Percentiles rank a stretch among this genome's conserved stretches.
These are phyloP conservation scores for Bocquillonia castaneifolia DNA, from an alignment of 441 rosid genomes.

Conservation along the genomic window DNA sequence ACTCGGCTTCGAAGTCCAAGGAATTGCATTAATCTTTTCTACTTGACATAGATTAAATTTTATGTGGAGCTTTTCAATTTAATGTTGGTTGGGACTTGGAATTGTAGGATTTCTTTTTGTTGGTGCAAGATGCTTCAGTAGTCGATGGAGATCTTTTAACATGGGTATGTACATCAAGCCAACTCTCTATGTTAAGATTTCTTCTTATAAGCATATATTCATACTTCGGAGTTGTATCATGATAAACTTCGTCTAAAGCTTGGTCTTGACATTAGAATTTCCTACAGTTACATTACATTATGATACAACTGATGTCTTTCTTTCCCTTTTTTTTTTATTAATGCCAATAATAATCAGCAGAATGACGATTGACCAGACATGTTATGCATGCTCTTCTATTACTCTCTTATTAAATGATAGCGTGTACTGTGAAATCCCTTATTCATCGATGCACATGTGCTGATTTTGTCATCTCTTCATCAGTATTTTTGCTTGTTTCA, in stretches of 20 bases:
- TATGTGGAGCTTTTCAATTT: neutral
- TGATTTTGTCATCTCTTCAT: neutral
- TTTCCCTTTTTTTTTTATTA: neutral
- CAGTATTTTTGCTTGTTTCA: neutral
- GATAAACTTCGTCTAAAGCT: neutral
- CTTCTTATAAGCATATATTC: neutral
- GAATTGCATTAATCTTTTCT: neutral
- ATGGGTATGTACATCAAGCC: constrained; percentile 49
- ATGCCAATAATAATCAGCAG: neutral
- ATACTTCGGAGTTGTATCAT: constrained; percentile 1
- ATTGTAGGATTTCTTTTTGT: constrained; percentile 68
- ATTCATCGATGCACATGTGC: too few relatives aligned
- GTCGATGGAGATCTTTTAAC: constrained; percentile 85
- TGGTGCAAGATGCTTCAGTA: constrained; percentile 60
- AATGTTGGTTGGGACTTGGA: constrained; percentile 17
- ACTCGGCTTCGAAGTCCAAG: neutral
- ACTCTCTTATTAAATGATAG: neutral
- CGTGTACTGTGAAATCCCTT: neutral
- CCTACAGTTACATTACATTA: neutral
- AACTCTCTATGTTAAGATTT: neutral
- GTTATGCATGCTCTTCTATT: neutral
- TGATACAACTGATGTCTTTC: neutral
- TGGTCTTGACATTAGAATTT: neutral
- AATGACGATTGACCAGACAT: neutral
- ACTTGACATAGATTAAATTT: neutral